phyloP scores from a whole-genome alignment of 2,329 filamentous ascomycete genomes.

The Claviceps sp. region DNA sequence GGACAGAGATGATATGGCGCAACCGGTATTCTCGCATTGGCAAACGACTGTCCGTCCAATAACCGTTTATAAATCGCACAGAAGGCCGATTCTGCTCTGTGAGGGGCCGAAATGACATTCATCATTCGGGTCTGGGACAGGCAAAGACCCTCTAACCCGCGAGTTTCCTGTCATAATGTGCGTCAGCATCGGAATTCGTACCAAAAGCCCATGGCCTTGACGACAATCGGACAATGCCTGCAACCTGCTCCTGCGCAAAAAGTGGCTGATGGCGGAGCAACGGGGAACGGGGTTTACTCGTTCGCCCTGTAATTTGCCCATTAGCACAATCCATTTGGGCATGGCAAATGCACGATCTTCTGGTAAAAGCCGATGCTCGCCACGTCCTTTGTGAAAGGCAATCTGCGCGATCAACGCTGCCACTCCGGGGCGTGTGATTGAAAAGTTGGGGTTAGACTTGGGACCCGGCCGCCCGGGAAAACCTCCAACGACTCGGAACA shows the following conservation, averaged over 20 bases:
- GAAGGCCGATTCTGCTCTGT: no score
- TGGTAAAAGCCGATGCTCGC: slow-evolving; percentile 5
- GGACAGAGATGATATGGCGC: not conserved
- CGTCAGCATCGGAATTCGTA: no score
- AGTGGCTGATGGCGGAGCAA: not conserved
- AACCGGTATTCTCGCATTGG: no score
- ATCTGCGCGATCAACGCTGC: not conserved
- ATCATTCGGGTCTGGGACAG: no score
- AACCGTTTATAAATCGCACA: no score
- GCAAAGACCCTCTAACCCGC: no score
- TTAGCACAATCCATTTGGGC: slow-evolving; percentile 1
- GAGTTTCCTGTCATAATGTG: no score
- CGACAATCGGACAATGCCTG: not conserved
- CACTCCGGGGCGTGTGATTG: slow-evolving; percentile 1
- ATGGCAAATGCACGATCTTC: slow-evolving; percentile 5
- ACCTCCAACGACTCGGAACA: not conserved
- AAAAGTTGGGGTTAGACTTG: not conserved
- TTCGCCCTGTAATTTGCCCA: slow-evolving; percentile 2
- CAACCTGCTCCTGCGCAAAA: not conserved
- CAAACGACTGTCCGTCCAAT: no score
- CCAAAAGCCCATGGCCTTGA: no score
- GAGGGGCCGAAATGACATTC: no score
- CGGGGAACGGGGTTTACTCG: not conserved
- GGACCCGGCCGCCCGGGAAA: no score
- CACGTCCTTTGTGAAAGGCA: not conserved